A percentile compares a stretch with the other conserved stretches of the same genome.
phyloP scores from a whole-genome alignment of 306 rosid genomes.

The Cicer arietinum region DNA sequence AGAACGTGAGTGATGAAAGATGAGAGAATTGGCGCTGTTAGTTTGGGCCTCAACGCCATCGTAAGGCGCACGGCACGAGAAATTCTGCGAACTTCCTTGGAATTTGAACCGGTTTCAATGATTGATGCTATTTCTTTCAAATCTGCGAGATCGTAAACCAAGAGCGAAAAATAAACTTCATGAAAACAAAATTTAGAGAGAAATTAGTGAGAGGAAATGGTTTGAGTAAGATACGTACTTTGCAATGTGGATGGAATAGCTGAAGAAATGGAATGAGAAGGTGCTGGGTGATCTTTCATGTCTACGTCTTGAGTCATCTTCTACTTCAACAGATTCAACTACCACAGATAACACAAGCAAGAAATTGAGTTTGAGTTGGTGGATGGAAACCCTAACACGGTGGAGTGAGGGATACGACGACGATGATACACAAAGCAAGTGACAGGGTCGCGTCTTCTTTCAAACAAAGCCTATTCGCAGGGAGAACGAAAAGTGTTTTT shows the following conservation, averaged over 20 bases:
- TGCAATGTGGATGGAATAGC: constrained; percentile 56
- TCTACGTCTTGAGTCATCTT: constrained; percentile 61
- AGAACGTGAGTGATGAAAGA: constrained; percentile 71
- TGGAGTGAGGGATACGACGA: background rate
- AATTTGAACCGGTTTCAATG: constrained; percentile 82
- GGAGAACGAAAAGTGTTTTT: background rate
- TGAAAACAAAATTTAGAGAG: background rate
- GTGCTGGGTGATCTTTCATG: constrained; percentile 54
- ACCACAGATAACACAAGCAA: background rate
- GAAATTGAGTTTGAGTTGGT: background rate
- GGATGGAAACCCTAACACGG: background rate
- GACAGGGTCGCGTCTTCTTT: background rate
- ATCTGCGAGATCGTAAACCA: constrained; percentile 52
- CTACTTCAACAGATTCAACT: background rate
- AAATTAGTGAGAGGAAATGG: background rate
- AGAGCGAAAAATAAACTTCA: background rate
- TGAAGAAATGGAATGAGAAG: constrained; percentile 49
- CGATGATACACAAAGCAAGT: background rate
- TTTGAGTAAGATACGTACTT: constrained; percentile 37
- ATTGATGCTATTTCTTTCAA: constrained; percentile 90
- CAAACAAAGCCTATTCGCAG: background rate
- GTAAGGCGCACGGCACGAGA: constrained; percentile 89
- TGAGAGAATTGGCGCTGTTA: constrained; percentile 65
- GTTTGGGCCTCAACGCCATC: constrained; percentile 74
- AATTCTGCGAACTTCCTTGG: constrained; percentile 86